phyloP scores from a whole-genome alignment of 2,329 filamentous ascomycete species.

The Hortaea werneckii region DNA sequence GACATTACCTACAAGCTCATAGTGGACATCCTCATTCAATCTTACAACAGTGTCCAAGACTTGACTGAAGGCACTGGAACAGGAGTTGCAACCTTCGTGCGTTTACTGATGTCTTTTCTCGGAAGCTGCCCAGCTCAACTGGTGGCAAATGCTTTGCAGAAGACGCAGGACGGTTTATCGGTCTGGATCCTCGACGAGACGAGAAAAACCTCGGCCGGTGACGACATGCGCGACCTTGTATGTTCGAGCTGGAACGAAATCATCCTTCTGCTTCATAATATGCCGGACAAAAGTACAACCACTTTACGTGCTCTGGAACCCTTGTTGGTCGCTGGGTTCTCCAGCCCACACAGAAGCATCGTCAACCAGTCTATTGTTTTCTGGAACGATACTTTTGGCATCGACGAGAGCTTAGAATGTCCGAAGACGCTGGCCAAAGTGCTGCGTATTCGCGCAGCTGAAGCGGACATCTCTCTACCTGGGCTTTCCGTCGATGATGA shows the following conservation, averaged over 20 bases:
- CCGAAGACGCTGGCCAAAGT: conserved; percentile 53
- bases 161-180: conserved; percentile 51
- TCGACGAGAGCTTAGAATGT: conserved; percentile 50
- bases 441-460: conserved; percentile 50
- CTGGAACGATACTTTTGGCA: conserved; percentile 65
- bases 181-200: conserved; percentile 53
- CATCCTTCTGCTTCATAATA: conserved; percentile 43
- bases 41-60: conserved; percentile 37
- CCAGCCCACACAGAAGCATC: conserved; percentile 41
- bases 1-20: conserved; percentile 55
- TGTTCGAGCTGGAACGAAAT: conserved; percentile 1
- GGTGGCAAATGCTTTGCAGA: conserved; percentile 46
- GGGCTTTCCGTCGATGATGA: conserved; percentile 30
- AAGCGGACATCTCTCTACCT: conserved; percentile 43
- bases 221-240: background rate
- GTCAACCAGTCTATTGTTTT: conserved; percentile 44
- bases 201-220: conserved; percentile 6
- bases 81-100: background rate
- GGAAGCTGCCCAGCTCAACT: conserved; percentile 35
- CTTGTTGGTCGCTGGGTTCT: conserved; percentile 44
- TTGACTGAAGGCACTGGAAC: background rate
- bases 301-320: conserved; percentile 44
- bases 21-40: conserved; percentile 40
- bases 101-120: conserved; percentile 19
- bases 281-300: conserved; percentile 49